phyloP scores from a whole-genome alignment of 2,329 filamentous ascomycete species.

The Podosphaera xanthii region DNA sequence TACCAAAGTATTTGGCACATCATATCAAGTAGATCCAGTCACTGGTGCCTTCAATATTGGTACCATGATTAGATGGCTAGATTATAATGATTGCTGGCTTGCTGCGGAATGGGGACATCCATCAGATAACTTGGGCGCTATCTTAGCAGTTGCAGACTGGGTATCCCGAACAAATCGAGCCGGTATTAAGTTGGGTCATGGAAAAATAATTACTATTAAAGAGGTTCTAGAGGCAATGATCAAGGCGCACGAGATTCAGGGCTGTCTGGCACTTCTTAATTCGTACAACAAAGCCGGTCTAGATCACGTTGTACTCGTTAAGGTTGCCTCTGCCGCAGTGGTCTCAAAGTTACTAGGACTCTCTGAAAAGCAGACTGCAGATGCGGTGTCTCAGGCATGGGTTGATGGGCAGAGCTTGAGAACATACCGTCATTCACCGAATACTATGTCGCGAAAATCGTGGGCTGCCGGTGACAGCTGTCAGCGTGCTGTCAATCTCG shows the following conservation, averaged over 20 bases:
- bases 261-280: conserved; percentile 88
- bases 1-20: conserved; percentile 71
- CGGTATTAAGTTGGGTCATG: conserved; percentile 58
- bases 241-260: conserved; percentile 98
- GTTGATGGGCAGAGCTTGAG: conserved; percentile 89
- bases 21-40: conserved; percentile 84
- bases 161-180: conserved; percentile 70
- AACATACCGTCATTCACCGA: conserved; percentile 91
- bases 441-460: conserved; percentile 98
- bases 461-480: conserved; percentile 98
- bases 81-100: conserved; percentile 99
- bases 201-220: conserved; percentile 69
- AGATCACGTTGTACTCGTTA: conserved; percentile 94
- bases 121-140: conserved; percentile 92
- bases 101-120: conserved; percentile 98
- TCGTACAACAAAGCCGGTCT: conserved; percentile 97
- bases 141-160: conserved; percentile 93
- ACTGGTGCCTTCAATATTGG: conserved; percentile 98
- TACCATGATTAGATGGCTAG: conserved; percentile 95
- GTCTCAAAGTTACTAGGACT: conserved; percentile 90
- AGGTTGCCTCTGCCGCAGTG: conserved; percentile 85
- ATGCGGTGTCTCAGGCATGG: conserved; percentile 92
- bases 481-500: conserved; percentile 80
- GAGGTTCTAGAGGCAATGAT: conserved; percentile 95
- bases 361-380: conserved; percentile 71